Base-by-base conservation (phyloP, 805 yeast species). In the Kazachstania africana region DNA sequence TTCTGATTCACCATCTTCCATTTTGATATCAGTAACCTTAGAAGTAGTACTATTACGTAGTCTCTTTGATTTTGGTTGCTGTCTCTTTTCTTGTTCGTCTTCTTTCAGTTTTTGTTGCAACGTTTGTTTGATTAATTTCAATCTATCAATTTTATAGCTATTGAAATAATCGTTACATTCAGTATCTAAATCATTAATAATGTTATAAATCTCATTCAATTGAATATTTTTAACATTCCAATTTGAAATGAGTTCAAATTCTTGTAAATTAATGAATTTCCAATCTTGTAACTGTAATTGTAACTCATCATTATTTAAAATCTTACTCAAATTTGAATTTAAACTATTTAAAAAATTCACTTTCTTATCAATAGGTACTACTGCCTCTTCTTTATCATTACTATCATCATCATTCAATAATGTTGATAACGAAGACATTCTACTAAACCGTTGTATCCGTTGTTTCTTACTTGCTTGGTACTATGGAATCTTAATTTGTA, bases 221-320 rank as follows among this genome's bases (percentile, higher is more conserved):
- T n/a, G n/a, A n/a, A n/a, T n/a, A n/a, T n/a, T n/a, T 36, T 45
- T 55, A 28, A 37, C 36, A 32, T 52, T 51, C 55, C 58, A 56
- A 30, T 52, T 57, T 19, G 45, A 43, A n/a, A 56, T 48, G 25
- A 55, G 35, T 37, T 56, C 61, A 36, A 55, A 54, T 38, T 56
- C 60, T 34, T 56, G 61, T 20, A 44, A 46, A 33, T 47, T 55
- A 18, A 54, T 34, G 27, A 50, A 55, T 23, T 54, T 51, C 56
- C 58, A 56, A 35, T 56, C 54, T 32, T 55, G 59, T 27, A 45
- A 50, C 8, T 43, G 35, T 21, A 41, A 39, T 30, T 54, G 55
- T 9, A 43, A 23, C 10, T 31, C 24, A 36, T 52, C 57, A 28
- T 53, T 37, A 17, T 40, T 35, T 15, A 42, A 39, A 5, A 50